Percentiles rank a stretch among this genome's conserved stretches.
These are phyloP conservation scores for Solanum chiquidenum DNA, from an alignment of 257 asterid species.

Conservation along the genomic window DNA sequence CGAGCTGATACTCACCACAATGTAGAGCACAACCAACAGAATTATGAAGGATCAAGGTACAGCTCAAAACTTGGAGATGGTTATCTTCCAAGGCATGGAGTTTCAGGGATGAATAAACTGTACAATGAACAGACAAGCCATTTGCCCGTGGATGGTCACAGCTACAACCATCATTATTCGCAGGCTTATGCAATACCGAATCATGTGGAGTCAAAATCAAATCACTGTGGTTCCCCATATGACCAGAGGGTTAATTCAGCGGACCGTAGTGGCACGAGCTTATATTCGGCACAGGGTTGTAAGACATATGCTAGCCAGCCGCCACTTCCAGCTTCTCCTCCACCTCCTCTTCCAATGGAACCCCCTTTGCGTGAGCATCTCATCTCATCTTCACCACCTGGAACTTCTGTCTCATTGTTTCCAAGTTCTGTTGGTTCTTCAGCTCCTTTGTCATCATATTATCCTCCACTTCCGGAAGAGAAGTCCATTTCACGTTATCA, in stretches of 20 bases:
- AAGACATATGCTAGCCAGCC: slow-evolving; percentile 36
- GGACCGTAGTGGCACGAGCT: slow-evolving; percentile 4
- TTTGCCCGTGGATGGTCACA: slow-evolving; percentile 9
- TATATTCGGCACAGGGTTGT: slow-evolving; percentile 4
- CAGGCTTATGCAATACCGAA: slow-evolving; percentile 16
- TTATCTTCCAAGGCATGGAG: not conserved
- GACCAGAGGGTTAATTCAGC: slow-evolving; percentile 7
- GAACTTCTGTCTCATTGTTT: slow-evolving; percentile 33
- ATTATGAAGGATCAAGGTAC: slow-evolving; percentile 10
- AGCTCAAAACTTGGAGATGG: not conserved
- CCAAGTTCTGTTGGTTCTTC: slow-evolving; percentile 26
- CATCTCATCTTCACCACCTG: slow-evolving; percentile 33
- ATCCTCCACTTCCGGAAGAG: slow-evolving; percentile 33
- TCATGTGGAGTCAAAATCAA: slow-evolving; percentile 19
- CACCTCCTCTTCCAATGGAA: slow-evolving; percentile 58
- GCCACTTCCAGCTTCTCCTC: slow-evolving; percentile 71
- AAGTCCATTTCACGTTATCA: slow-evolving; percentile 15
- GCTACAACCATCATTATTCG: slow-evolving; percentile 10
- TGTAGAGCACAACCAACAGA: slow-evolving; percentile 10
- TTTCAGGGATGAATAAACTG: slow-evolving; percentile 2
- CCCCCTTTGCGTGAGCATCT: slow-evolving; percentile 28
- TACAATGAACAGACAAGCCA: slow-evolving; percentile 17
- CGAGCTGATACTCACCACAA: slow-evolving; percentile 17
- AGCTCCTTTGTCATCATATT: slow-evolving; percentile 28
- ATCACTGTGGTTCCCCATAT: slow-evolving; percentile 13